Evolutionary conservation across 805 yeast genomes (phyloP).

Genomic region (Candida coquimbonensis): DNA sequence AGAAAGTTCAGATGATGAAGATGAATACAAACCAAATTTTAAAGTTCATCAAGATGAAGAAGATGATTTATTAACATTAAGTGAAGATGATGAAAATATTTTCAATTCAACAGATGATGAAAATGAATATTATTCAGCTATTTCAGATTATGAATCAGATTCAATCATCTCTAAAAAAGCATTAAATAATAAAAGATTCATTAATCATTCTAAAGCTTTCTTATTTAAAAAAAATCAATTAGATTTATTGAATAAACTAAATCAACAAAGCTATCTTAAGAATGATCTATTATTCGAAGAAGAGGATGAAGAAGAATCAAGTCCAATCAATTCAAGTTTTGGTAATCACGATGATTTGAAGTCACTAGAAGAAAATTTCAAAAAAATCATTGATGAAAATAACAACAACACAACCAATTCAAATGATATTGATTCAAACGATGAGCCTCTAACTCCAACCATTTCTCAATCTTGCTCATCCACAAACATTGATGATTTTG

Average conservation of each 20-base stretch:
- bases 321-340: constrained; percentile 8
- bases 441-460: neutral
- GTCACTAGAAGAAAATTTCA: constrained; percentile 23
- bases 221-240: constrained; percentile 4
- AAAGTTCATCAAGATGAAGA: constrained; percentile 6
- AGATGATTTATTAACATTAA: constrained; percentile 1
- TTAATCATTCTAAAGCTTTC: constrained; percentile 6
- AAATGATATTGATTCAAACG: constrained; percentile 4
- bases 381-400: constrained; percentile 21
- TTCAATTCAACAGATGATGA: constrained; percentile 22
- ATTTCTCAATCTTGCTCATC: neutral
- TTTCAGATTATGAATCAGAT: constrained; percentile 21
- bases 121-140: constrained; percentile 20
- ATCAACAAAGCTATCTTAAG: constrained; percentile 7
- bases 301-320: constrained; percentile 10
- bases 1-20: constrained; percentile 3
- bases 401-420: constrained; percentile 6
- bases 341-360: constrained; percentile 14
- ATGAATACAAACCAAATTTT: neutral
- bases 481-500: constrained; percentile 15
- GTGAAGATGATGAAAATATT: constrained; percentile 17
- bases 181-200: constrained; percentile 7
- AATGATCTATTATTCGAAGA: constrained; percentile 14
- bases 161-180: constrained; percentile 1
- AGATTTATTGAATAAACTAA: constrained; percentile 3